phyloP scores from a whole-genome alignment of 78 protist genomes.

The Chrysochromulina tobinii region DNA sequence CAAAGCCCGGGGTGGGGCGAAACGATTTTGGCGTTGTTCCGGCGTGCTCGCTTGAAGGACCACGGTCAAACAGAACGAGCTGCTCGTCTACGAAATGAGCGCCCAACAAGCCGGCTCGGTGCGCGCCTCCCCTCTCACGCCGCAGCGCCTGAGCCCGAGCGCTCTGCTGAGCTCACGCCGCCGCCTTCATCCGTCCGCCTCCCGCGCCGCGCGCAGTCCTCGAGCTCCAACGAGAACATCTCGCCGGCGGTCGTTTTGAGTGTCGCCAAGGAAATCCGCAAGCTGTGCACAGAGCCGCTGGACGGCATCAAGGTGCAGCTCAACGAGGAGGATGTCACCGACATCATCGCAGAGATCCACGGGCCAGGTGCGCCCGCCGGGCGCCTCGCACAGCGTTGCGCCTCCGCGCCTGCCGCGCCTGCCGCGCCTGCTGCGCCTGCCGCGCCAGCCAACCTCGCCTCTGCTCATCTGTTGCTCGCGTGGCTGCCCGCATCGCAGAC shows the following conservation, averaged over 20 bases:
- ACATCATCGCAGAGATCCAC: conserved; percentile 73
- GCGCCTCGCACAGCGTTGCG: background rate
- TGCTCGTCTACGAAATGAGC: no score
- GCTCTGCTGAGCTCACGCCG: no score
- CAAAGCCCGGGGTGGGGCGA: no score
- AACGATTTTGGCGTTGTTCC: no score
- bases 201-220: no score
- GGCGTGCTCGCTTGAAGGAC: no score
- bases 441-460: background rate
- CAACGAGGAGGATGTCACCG: conserved; percentile 80
- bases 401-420: background rate
- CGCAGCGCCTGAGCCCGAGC: no score
- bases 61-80: no score
- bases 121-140: no score
- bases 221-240: conserved; percentile 34
- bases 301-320: conserved; percentile 74
- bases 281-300: conserved; percentile 34
- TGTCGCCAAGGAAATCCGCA: conserved; percentile 69
- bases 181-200: no score
- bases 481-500: conserved; percentile 29
- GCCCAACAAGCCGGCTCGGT: no score
- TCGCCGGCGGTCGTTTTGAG: conserved; percentile 7
- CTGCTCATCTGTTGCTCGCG: background rate
- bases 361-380: conserved; percentile 80
- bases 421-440: background rate